Base-by-base conservation (phyloP, 345 rosid species). In the Carallia brachiata region DNA sequence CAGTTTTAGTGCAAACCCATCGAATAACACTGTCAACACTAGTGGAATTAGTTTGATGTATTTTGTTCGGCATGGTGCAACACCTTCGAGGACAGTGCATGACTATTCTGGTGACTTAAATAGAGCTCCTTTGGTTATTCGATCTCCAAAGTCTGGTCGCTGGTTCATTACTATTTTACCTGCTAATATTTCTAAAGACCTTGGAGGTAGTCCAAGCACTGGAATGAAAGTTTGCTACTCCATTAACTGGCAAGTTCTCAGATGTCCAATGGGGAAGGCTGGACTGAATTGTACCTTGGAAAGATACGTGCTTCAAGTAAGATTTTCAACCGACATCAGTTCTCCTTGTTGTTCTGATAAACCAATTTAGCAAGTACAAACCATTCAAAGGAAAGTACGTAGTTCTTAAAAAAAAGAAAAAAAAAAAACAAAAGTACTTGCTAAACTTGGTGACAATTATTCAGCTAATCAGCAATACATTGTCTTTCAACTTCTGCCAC, bases 201-300 rank as follows among this genome's bases (percentile, higher is more conserved):
- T 55, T 55, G 86, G 76, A 32, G 79, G 68, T 36, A 73, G 61
- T 64, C 81, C 72, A 66, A 61, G 67, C 67, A 48, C 75, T 28
- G 62, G 34, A 19, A 68, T 77, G 61, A 82, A 73, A 65, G 81
- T 84, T 71, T 95, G 99, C 81, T 92, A 87, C 84, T 86, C 93
- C 39, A 32, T 95, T 76, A 77, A 80, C 57, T 76, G 78, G 75
- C 82, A 90, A 81, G 67, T 85, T 61, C 80, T 85, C 7, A 86
- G 85, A 13, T 94, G 98, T 79, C 95, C 97, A 2, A 47, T 39
- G 60, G 97, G 89, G 47, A 91, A 82, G 86, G 93, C 97, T 69
- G 99, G 99, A 77, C 76, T 84, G 54, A 85, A 83, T 52, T 95
- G 99, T 76, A 75, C 75, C 4, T 87, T 76, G 62, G 83, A 87